phyloP scores from a whole-genome alignment of 306 rosid genomes.

The Elaeagnus macrophylla region DNA sequence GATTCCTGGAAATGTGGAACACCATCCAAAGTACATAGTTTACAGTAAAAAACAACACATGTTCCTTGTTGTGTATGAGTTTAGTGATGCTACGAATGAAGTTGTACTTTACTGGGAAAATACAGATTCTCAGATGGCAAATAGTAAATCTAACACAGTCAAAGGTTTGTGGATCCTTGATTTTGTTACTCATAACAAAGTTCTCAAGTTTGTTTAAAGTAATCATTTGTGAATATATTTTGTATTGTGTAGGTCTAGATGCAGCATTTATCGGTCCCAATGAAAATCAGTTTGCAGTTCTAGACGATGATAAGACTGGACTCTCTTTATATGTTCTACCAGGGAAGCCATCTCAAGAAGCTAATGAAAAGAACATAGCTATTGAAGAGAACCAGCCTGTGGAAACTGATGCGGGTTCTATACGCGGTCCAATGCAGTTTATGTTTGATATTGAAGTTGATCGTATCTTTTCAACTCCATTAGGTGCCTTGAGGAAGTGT shows the following conservation, averaged over 20 bases:
- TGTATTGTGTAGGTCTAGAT: constrained; percentile 62
- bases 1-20: constrained; percentile 87
- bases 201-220: constrained; percentile 17
- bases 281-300: constrained; percentile 88
- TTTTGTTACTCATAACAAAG: constrained; percentile 13
- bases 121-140: constrained; percentile 42
- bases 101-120: constrained; percentile 81
- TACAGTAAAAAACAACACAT: constrained; percentile 73
- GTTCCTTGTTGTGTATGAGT: constrained; percentile 80
- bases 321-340: constrained; percentile 63
- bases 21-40: constrained; percentile 57
- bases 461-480: constrained; percentile 87
- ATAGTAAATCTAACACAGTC: constrained; percentile 63
- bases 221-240: constrained; percentile 15
- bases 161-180: constrained; percentile 48
- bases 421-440: constrained; percentile 65
- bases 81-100: constrained; percentile 67
- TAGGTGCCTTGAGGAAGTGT: constrained; percentile 48
- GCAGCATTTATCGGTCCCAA: constrained; percentile 92
- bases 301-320: constrained; percentile 92
- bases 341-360: constrained; percentile 59
- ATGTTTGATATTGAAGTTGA: constrained; percentile 87
- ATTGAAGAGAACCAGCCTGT: constrained; percentile 53
- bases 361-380: constrained; percentile 43
- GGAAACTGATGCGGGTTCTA: constrained; percentile 34